A percentile compares a stretch with the other conserved stretches of the same genome.
phyloP scores from a whole-genome alignment of 371 early-diverging fungal genomes.

The Neoconidiobolus thromboides region DNA sequence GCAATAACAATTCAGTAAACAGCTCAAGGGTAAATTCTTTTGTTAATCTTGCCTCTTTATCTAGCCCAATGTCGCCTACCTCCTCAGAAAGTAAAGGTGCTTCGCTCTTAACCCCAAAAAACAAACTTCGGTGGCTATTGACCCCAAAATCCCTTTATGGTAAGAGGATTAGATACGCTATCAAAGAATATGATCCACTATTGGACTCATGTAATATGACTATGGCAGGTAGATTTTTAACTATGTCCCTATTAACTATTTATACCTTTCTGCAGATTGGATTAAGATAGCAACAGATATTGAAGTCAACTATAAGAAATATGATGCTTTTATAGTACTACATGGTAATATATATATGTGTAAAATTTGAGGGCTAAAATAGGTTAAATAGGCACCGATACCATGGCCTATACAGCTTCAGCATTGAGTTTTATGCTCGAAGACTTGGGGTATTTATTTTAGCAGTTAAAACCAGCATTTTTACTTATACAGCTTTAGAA shows the following conservation, averaged over 20 bases:
- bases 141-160: slow-evolving; percentile 82
- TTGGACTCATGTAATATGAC: slow-evolving; percentile 91
- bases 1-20: too few species aligned
- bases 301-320: slow-evolving; percentile 76
- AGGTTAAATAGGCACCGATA: slow-evolving; percentile 47
- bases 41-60: too few species aligned
- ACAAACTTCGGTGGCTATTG: slow-evolving; percentile 33
- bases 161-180: slow-evolving; percentile 71
- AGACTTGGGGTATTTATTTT: slow-evolving; percentile 43
- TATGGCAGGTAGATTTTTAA: slow-evolving; percentile 32
- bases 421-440: slow-evolving; percentile 93
- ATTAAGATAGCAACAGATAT: slow-evolving; percentile 86
- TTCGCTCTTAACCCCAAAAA: neutral
- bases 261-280: slow-evolving; percentile 58
- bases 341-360: slow-evolving; percentile 28
- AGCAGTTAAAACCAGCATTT: neutral
- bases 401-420: slow-evolving; percentile 86
- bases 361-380: neutral
- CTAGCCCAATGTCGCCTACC: neutral
- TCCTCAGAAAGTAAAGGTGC: too few species aligned
- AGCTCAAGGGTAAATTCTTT: too few species aligned
- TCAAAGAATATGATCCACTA: slow-evolving; percentile 84
- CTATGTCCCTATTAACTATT: neutral
- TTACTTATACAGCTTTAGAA: slow-evolving; percentile 21
- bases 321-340: slow-evolving; percentile 84